Evolutionary conservation across 1,284 basidiomycete genomes (phyloP), one percentile per base, ranked within the genome.

Genomic region (Jaminaea rosea): DNA sequence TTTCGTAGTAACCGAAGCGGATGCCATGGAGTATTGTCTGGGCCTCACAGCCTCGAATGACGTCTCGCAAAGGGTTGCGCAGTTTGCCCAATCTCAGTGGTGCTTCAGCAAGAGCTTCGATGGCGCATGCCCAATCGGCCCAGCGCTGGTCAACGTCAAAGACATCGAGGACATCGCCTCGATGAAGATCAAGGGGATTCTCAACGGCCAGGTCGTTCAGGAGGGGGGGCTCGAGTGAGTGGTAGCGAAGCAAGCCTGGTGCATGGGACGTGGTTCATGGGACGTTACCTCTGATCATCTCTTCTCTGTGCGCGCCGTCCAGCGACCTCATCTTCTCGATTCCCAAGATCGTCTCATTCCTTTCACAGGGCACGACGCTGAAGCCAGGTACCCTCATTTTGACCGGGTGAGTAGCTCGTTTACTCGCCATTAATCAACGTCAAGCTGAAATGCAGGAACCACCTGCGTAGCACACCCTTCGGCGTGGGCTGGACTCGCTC

Each of bases 261-360:
- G n/a, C n/a, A n/a, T n/a, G n/a, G n/a, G n/a, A n/a, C n/a, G n/a
- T 3, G 45, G 17, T 32, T 29, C 4, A 1, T 39, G n/a, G 21
- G 1, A 27, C 9, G 9, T 3, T 3, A 21, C 17, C n/a, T 44
- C 24, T 44, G 19, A 17, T 8, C 41, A 9, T 44, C n/a, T 13
- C 10, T 8, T 44, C n/a, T 8, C 41, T 26, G 41, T 3, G 11
- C 6, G 15, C 2, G 10, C 41, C 10, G 10, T 4, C 11, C 21
- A 76, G 74, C 58, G 76, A 77, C 50, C 57, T 77, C 26, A 77
- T 77, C 63, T 77, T 77, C 53, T 62, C 66, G 6, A 63, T 76
- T 17, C 75, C 75, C 19, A 70, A 75, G 50, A 75, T 77, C 57
- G 67, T 78, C 52, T 72, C 73, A 31, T 72, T 66, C 52, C 49